These are phyloP conservation scores for Apiospora marii DNA, from an alignment of 2,329 filamentous ascomycete species.

Conservation along the genomic window DNA sequence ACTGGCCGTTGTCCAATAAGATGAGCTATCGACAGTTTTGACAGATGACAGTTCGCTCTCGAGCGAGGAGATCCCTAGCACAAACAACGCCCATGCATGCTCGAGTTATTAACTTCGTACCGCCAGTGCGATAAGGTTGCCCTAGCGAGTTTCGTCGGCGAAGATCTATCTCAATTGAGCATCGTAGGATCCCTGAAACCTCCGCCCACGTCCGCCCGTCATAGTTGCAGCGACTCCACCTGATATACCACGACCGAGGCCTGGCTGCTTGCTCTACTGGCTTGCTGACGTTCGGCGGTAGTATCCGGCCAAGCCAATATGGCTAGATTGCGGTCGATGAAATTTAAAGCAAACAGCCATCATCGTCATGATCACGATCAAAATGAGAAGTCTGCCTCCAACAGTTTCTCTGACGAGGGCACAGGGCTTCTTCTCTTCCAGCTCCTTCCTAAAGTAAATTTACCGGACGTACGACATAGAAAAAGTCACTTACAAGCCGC, in stretches of 20 bases:
- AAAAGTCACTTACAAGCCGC: background rate
- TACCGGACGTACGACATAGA: background rate
- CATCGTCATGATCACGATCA: background rate
- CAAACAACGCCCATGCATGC: background rate
- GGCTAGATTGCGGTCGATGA: background rate
- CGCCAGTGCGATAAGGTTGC: background rate
- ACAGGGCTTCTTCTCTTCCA: background rate
- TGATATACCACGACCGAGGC: conserved; percentile 7
- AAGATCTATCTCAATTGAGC: conserved; percentile 21
- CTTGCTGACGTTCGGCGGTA: background rate
- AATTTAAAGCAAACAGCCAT: background rate
- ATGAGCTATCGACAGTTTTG: background rate
- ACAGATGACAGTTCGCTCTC: background rate
- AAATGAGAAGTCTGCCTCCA: background rate
- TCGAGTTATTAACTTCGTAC: background rate
- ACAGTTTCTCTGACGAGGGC: background rate
- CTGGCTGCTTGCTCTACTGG: background rate
- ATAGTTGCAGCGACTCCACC: conserved; percentile 8
- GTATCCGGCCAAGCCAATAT: background rate
- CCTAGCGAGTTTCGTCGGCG: conserved; percentile 2
- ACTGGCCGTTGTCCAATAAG: background rate
- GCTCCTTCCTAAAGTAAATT: background rate
- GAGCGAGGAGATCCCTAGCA: background rate
- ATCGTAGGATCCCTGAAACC: background rate
- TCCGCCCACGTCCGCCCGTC: background rate